Conservation (phyloP, 2,329 filamentous ascomycete species). For the Pestalotiopsis fici region DNA sequence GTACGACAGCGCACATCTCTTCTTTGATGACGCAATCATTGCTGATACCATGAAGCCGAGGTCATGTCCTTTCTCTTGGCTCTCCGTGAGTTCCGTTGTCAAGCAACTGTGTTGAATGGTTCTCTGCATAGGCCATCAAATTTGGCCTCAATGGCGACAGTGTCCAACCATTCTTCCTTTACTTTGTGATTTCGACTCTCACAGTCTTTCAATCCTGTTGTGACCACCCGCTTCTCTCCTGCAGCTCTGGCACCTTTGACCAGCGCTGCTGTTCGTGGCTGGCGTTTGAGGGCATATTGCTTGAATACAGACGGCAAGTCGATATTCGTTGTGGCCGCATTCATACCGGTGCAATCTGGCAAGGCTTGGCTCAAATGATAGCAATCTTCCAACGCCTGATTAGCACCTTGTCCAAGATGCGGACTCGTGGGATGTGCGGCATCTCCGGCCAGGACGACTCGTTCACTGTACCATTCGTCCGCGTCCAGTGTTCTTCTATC, state of each 20-base stretch:
- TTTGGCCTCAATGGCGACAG: not conserved
- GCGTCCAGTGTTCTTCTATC: constrained; percentile 23
- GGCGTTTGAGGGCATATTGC: constrained; percentile 17
- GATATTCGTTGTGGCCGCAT: not conserved
- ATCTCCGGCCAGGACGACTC: constrained; percentile 22
- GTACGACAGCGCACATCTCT: not conserved
- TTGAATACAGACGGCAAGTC: constrained; percentile 3
- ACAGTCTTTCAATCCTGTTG: constrained; percentile 6
- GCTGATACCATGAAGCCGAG: not conserved
- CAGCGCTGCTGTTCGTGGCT: constrained; percentile 20
- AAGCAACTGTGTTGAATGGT: not conserved
- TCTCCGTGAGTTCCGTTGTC: not conserved
- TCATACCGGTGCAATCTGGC: not conserved
- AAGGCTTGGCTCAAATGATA: constrained; percentile 10
- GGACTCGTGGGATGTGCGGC: constrained; percentile 25
- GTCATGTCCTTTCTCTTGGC: not conserved
- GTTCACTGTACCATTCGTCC: constrained; percentile 21
- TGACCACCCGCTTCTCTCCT: constrained; percentile 18
- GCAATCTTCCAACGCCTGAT: constrained; percentile 16
- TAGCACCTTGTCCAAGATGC: constrained; percentile 26
- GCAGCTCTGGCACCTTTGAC: constrained; percentile 21
- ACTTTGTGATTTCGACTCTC: not conserved
- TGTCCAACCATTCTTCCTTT: constrained; percentile 2
- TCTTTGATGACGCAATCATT: not conserved
- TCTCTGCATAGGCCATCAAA: constrained; percentile 7